These are phyloP conservation scores for apple (Malus domestica) DNA, from an alignment of 306 rosid genomes.

Conservation along the genomic window DNA sequence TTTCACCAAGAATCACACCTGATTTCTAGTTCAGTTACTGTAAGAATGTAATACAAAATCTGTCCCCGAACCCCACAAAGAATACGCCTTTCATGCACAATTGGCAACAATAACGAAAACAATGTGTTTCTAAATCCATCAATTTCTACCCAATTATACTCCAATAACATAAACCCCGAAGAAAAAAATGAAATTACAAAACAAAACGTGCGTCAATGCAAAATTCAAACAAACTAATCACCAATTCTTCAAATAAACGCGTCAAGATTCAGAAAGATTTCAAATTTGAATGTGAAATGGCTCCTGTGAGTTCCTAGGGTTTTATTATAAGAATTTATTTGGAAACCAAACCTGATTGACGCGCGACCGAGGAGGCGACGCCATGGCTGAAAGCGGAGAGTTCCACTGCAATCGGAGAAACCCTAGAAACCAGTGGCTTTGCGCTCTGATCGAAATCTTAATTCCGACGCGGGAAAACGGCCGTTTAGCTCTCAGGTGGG, in stretches of 20 bases:
- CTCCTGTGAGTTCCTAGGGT: constrained; percentile 13
- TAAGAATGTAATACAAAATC: background rate
- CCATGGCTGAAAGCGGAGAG: constrained; percentile 45
- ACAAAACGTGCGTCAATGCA: background rate
- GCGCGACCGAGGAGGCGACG: constrained; percentile 63
- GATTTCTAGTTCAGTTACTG: background rate
- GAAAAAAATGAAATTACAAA: background rate
- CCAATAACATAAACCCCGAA: background rate
- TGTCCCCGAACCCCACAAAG: background rate
- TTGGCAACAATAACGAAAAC: background rate
- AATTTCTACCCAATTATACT: background rate
- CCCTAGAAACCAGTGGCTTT: background rate
- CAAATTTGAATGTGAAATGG: background rate
- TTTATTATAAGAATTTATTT: background rate
- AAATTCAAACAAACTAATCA: too few species aligned
- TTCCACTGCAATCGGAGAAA: background rate
- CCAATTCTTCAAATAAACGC: background rate
- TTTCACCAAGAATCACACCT: background rate
- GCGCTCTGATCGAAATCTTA: background rate
- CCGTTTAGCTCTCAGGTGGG: background rate
- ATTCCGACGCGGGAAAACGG: background rate
- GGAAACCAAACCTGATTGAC: constrained; percentile 57
- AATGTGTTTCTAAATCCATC: background rate
- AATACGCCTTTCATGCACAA: too few species aligned
- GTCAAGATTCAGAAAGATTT: background rate